These are phyloP conservation scores for Fraxinus baroniana DNA, from an alignment of 305 asterid genomes.

Conservation along the genomic window DNA sequence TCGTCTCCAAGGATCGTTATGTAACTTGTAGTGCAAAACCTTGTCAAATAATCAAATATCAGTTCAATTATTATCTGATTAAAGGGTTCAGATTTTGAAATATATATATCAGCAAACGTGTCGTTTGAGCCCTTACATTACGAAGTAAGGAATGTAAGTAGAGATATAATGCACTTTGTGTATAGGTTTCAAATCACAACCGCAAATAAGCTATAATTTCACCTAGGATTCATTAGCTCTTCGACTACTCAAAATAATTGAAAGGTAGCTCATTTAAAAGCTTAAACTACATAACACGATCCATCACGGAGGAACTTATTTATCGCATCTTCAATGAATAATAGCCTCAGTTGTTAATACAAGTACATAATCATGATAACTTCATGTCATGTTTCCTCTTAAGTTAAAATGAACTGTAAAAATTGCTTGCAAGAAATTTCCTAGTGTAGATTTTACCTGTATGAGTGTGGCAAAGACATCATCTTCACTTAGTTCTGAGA, in stretches of 20 bases:
- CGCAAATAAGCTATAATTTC: neutral
- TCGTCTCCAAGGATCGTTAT: conserved; percentile 85
- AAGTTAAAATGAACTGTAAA: neutral
- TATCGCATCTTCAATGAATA: neutral
- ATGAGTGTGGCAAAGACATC: conserved; percentile 73
- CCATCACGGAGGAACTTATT: neutral
- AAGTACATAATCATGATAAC: neutral
- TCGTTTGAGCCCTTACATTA: neutral
- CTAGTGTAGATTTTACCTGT: conserved; percentile 51
- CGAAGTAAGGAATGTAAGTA: neutral
- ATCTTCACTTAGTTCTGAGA: conserved; percentile 61
- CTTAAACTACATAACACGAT: neutral
- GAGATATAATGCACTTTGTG: neutral
- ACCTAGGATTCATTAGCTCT: neutral
- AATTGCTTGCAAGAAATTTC: neutral
- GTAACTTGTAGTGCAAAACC: conserved; percentile 87
- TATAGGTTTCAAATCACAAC: neutral
- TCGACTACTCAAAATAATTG: neutral
- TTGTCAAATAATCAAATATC: conserved; percentile 24
- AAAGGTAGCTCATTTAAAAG: neutral
- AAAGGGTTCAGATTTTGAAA: neutral
- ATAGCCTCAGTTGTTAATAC: neutral
- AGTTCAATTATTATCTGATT: conserved; percentile 5
- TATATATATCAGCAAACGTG: neutral
- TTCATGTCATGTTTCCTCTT: neutral